phyloP scores from a whole-genome alignment of 495 filamentous ascomycete genomes.

The Cenococcum geophilum region DNA sequence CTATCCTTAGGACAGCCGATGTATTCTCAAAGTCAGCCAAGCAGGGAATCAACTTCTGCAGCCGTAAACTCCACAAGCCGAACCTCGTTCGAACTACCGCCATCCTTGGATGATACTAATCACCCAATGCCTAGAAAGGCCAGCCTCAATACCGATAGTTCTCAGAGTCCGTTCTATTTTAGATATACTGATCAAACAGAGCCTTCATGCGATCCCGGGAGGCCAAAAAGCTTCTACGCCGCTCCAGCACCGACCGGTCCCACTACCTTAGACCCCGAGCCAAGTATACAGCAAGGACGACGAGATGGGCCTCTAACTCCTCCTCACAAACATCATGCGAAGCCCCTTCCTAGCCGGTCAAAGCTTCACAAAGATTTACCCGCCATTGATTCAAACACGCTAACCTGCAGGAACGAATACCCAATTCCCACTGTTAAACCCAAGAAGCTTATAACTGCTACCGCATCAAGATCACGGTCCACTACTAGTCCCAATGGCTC shows the following conservation, averaged over 20 bases:
- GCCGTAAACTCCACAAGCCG: slow-evolving; percentile 4
- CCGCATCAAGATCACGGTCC: slow-evolving; percentile 13
- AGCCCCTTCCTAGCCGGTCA: slow-evolving; percentile 6
- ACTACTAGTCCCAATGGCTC: slow-evolving; percentile 2
- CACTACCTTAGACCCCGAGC: background rate
- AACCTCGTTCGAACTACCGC: slow-evolving; percentile 18
- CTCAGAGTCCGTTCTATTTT: slow-evolving; percentile 19
- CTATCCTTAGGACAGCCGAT: slow-evolving; percentile 5
- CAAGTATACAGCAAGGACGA: slow-evolving; percentile 1
- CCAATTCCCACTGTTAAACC: slow-evolving; percentile 18
- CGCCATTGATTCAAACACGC: slow-evolving; percentile 6
- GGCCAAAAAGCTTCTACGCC: slow-evolving; percentile 2
- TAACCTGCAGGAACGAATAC: slow-evolving; percentile 38
- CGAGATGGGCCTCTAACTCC: slow-evolving; percentile 14
- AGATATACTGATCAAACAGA: slow-evolving; percentile 5
- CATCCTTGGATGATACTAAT: slow-evolving; percentile 8
- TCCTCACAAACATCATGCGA: slow-evolving; percentile 7
- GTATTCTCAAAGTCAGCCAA: slow-evolving; percentile 5
- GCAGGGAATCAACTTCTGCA: slow-evolving; percentile 7
- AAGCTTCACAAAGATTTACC: slow-evolving; percentile 1
- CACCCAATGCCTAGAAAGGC: background rate
- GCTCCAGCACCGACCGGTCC: slow-evolving; percentile 5
- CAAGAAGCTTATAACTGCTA: slow-evolving; percentile 13
- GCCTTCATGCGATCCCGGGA: background rate
- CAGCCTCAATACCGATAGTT: slow-evolving; percentile 6